These are phyloP conservation scores for Candida railenensis DNA, from an alignment of 805 yeast genomes.

Conservation along the genomic window DNA sequence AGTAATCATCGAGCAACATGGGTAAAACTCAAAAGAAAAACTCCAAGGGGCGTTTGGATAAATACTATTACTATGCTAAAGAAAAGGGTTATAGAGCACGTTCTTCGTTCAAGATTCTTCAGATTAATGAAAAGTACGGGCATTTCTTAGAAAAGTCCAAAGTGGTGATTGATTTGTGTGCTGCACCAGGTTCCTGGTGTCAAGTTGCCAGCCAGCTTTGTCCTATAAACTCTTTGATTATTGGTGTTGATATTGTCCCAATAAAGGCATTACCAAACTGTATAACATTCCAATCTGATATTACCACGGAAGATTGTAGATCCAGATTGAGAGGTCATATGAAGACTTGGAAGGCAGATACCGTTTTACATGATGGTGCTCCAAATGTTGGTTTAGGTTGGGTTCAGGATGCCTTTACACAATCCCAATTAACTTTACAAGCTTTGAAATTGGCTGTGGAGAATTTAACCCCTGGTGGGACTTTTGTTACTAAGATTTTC, in stretches of 20 bases:
- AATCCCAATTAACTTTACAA: constrained; percentile 91
- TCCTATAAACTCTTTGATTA: constrained; percentile 88
- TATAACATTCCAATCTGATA: constrained; percentile 93
- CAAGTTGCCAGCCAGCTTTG: constrained; percentile 95
- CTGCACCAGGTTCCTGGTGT: constrained; percentile 99
- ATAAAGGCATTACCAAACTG: constrained; percentile 95
- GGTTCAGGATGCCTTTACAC: constrained; percentile 99
- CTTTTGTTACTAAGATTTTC: constrained; percentile 94
- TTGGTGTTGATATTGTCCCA: constrained; percentile 98
- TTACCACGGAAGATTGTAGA: constrained; percentile 97
- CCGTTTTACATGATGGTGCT: constrained; percentile 98
- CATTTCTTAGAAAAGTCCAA: constrained; percentile 92
- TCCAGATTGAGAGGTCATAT: constrained; percentile 91
- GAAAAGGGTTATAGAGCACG: constrained; percentile 99
- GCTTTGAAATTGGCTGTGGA: constrained; percentile 94
- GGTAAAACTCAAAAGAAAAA: constrained; percentile 93
- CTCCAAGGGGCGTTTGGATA: constrained; percentile 98
- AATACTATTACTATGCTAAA: constrained; percentile 93
- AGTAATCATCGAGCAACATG: constrained; percentile 38
- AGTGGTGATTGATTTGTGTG: constrained; percentile 96
- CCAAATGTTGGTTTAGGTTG: constrained; percentile 99
- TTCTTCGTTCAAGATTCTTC: constrained; percentile 93
- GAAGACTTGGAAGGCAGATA: constrained; percentile 99
- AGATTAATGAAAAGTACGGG: constrained; percentile 94
- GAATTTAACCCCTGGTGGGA: constrained; percentile 87